Conservation (phyloP, 2,329 filamentous ascomycete genomes). For the Aspergillus thermomutatus region DNA sequence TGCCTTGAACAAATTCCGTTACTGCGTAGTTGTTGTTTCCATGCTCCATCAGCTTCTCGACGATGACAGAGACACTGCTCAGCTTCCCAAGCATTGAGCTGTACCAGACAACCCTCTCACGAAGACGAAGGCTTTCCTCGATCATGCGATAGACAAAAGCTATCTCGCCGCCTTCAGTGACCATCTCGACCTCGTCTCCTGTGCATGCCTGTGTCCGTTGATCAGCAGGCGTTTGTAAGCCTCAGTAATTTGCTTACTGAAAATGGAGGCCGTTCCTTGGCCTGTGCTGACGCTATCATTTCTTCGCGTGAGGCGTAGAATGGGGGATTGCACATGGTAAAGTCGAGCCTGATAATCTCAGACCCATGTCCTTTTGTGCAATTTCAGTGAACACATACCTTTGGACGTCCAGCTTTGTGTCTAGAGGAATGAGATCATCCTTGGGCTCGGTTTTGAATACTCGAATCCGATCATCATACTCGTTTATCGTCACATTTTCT, state of each 20-base stretch:
- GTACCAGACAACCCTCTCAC: slow-evolving; percentile 74
- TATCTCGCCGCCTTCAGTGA: slow-evolving; percentile 73
- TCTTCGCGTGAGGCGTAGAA: slow-evolving; percentile 79
- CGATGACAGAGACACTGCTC: slow-evolving; percentile 62
- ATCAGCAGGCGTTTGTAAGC: background rate
- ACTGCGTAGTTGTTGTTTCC: slow-evolving; percentile 76
- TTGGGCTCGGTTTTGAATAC: slow-evolving; percentile 54
- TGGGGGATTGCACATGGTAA: slow-evolving; percentile 91
- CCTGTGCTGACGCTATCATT: slow-evolving; percentile 60
- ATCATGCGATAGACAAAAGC: slow-evolving; percentile 71
- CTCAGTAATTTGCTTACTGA: slow-evolving; percentile 52
- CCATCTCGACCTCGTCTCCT: slow-evolving; percentile 80
- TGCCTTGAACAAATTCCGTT: slow-evolving; percentile 73
- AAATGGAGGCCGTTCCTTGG: slow-evolving; percentile 66
- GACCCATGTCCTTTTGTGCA: slow-evolving; percentile 3
- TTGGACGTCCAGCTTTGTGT: slow-evolving; percentile 38
- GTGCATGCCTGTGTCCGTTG: slow-evolving; percentile 54
- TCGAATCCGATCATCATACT: slow-evolving; percentile 60
- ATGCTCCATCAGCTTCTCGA: slow-evolving; percentile 54
- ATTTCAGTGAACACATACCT: slow-evolving; percentile 10
- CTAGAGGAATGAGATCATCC: slow-evolving; percentile 62
- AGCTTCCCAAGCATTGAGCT: slow-evolving; percentile 86
- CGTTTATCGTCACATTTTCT: slow-evolving; percentile 65
- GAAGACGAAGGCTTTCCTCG: slow-evolving; percentile 61
- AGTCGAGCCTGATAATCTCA: slow-evolving; percentile 57